Evolutionary conservation across 139 green algal genomes (phyloP).

Genomic region (Chlorella sp.): DNA sequence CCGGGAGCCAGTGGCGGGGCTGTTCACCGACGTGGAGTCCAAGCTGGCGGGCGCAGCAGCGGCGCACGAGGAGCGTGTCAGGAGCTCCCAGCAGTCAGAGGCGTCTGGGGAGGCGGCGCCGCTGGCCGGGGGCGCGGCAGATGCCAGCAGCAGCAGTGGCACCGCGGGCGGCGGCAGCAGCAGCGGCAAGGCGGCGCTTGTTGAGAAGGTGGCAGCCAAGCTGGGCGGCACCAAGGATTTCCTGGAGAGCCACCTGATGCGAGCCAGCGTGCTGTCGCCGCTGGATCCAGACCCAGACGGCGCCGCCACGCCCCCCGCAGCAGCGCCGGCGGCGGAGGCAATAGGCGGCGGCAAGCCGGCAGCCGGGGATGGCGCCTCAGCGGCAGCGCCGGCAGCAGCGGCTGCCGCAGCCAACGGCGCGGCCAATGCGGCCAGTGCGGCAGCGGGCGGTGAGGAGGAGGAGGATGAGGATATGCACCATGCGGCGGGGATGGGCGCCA

Average conservation of each 20-base stretch:
- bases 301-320: too few relatives aligned
- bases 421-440: too few relatives aligned
- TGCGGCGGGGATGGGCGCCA: constrained; percentile 43
- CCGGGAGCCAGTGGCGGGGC: background rate
- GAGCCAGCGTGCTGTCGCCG: constrained; percentile 22
- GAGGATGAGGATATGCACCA: constrained; percentile 30
- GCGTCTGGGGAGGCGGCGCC: background rate
- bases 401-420: background rate
- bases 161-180: background rate
- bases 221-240: constrained; percentile 28
- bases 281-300: background rate
- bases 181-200: background rate
- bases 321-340: background rate
- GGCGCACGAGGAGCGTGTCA: constrained; percentile 3
- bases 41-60: constrained; percentile 7
- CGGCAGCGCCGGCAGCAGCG: background rate
- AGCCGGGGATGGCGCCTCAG: background rate
- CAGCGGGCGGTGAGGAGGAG: background rate
- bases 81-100: background rate
- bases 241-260: constrained; percentile 31
- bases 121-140: background rate
- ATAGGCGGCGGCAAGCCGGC: background rate
- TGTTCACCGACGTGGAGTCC: constrained; percentile 22
- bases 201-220: constrained; percentile 16
- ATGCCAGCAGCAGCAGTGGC: background rate